A percentile compares a stretch with the other conserved stretches of the same genome.
phyloP scores from a whole-genome alignment of 2,329 filamentous ascomycete species.

The Hypoxylon sp. region DNA sequence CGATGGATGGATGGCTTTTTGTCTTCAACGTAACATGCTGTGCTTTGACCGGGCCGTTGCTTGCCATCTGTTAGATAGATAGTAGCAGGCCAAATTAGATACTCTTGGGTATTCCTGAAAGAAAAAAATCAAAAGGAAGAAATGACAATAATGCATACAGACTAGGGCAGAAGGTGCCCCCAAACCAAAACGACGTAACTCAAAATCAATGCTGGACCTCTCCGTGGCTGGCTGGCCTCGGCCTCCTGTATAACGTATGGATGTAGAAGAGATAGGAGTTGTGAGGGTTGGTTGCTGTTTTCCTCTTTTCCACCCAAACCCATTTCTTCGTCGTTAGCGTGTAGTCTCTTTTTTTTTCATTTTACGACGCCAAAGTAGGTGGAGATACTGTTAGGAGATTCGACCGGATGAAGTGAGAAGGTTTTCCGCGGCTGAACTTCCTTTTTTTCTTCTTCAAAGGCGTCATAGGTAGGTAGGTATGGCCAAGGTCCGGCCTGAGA shows the following conservation, averaged over 20 bases:
- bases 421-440: conserved; percentile 5
- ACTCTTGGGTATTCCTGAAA: conserved; percentile 31
- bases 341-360: conserved; percentile 13
- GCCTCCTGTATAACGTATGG: conserved; percentile 27
- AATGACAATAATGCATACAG: conserved; percentile 13
- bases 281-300: conserved; percentile 22
- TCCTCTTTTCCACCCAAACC: conserved; percentile 22
- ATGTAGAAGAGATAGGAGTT: conserved; percentile 6
- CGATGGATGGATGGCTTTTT: conserved; percentile 16
- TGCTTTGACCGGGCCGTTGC: conserved; percentile 10
- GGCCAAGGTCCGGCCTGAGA: conserved; percentile 1
- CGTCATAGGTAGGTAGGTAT: too few species aligned
- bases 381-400: conserved; percentile 16
- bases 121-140: conserved; percentile 10
- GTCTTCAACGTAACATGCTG: conserved; percentile 28
- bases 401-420: conserved; percentile 14
- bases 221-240: conserved; percentile 8
- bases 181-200: conserved; percentile 17
- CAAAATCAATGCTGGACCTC: conserved; percentile 21
- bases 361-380: conserved; percentile 15
- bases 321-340: conserved; percentile 19
- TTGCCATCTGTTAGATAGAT: too few species aligned
- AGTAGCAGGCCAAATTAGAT: conserved; percentile 27
- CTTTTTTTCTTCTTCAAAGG: conserved; percentile 2
- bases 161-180: conserved; percentile 16